Percentiles rank a stretch among this genome's conserved stretches.
phyloP scores from a whole-genome alignment of 768 basidiomycete species.

The Dioszegia hungarica region DNA sequence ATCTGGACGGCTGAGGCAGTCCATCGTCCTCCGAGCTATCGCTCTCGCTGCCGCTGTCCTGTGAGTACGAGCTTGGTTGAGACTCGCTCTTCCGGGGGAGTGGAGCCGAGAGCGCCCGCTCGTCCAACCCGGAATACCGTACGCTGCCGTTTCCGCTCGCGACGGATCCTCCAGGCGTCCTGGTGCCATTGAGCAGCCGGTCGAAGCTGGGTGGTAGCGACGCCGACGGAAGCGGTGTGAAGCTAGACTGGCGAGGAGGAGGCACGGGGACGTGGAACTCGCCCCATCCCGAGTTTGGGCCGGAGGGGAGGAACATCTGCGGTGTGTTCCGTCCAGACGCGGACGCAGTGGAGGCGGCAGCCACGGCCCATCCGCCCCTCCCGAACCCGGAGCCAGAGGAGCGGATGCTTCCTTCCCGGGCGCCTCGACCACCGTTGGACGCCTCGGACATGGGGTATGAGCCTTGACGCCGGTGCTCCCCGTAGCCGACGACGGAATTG shows the following conservation, averaged over 20 bases:
- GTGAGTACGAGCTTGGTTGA: conserved; percentile 30
- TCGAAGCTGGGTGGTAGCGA: conserved; percentile 30
- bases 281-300: conserved; percentile 26
- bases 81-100: conserved; percentile 9
- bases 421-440: conserved; percentile 22
- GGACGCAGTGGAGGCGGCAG: conserved; percentile 9
- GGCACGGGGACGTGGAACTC: conserved; percentile 24
- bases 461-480: conserved; percentile 8
- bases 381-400: conserved; percentile 28
- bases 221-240: conserved; percentile 34
- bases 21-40: conserved; percentile 21
- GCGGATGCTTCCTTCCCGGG: conserved; percentile 21
- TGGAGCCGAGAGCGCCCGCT: neutral
- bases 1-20: conserved; percentile 27
- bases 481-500: conserved; percentile 23
- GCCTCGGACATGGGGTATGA: conserved; percentile 19
- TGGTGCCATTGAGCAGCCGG: conserved; percentile 17
- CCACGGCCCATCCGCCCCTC: conserved; percentile 44
- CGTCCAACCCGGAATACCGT: neutral
- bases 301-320: conserved; percentile 36
- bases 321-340: conserved; percentile 23
- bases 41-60: conserved; percentile 8
- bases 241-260: conserved; percentile 18
- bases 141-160: neutral
- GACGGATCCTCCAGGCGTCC: neutral